Conservation (phyloP, 768 basidiomycete species). For the Floccularia luteovirens region DNA sequence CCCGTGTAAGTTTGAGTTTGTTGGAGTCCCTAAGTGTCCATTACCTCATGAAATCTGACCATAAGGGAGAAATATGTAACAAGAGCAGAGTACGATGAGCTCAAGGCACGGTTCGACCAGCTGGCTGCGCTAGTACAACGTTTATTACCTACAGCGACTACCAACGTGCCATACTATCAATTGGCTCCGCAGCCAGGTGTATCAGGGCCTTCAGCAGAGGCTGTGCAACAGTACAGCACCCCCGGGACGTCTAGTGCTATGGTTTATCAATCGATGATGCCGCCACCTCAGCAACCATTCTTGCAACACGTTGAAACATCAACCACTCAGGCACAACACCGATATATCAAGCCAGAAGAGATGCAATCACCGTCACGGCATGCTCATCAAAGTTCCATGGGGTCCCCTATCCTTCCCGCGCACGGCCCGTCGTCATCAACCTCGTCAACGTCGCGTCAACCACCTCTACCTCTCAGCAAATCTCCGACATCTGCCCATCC, state of each 20-base stretch:
- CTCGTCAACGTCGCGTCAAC: background rate
- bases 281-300: constrained; percentile 22
- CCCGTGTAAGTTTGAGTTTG: constrained; percentile 53
- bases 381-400: background rate
- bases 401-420: too few relatives aligned
- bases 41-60: constrained; percentile 11
- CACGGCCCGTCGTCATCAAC: too few relatives aligned
- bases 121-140: constrained; percentile 51
- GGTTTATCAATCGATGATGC: constrained; percentile 26
- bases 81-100: constrained; percentile 68
- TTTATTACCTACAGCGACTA: constrained; percentile 21
- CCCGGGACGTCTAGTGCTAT: constrained; percentile 8
- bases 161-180: constrained; percentile 21
- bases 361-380: constrained; percentile 7
- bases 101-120: constrained; percentile 56
- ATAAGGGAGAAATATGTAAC: constrained; percentile 75
- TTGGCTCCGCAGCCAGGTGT: constrained; percentile 18
- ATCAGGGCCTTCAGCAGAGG: constrained; percentile 22
- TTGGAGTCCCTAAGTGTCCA: constrained; percentile 4
- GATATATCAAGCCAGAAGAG: constrained; percentile 19
- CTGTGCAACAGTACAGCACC: constrained; percentile 19
- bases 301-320: constrained; percentile 13
- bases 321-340: constrained; percentile 14
- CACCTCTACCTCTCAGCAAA: background rate
- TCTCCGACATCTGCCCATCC: background rate